Evolutionary conservation across 2,329 filamentous ascomycete genomes (phyloP), one percentile per base, ranked within the genome.

Genomic region (Septoria linicola): DNA sequence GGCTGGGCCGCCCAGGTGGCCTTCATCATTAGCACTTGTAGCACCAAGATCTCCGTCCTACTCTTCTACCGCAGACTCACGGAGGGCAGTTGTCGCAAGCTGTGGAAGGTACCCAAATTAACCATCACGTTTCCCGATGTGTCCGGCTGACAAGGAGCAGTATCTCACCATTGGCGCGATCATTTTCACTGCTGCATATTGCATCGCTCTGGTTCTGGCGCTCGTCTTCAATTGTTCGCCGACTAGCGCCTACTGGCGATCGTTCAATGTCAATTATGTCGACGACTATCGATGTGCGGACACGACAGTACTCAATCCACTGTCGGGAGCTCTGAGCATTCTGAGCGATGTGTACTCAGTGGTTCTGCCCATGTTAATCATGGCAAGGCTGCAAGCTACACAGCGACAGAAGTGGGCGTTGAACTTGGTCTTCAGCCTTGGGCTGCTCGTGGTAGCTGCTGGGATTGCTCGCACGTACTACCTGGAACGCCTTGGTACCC

Each of bases 21-120:
- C 1, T 64, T 62, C 30, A 39, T 62, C 10, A 36, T 59, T 20
- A 49, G 55, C 10, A 59, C 55, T 3, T 49, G 39, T 21, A 53
- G 49, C 43, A 59, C 55, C 2, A 63, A 63, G 41, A 55, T 55
- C 44, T 63, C 60, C 8, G 52, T 66, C n/a, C 54, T 66, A 5
- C 47, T 63, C 3, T 66, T 62, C 51, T 63, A 64, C 34, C 54
- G 59, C 23, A 54, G 62, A 5, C 50, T 62, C 8, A 50, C 53
- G n/a, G 44, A 55, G 31, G 41, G 34, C 17, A 53, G 41, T 11
- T 55, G 48, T 36, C 48, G 36, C 41, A 45, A 52, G 7, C 19
- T 35, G 19, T 55, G 53, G 53, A 45, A 49, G 30, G 30, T 35
- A 21, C 14, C 27, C 2, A 5, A n/a, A 2, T 20, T n/a, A n/a